Base-by-base conservation (phyloP, 805 yeast genomes). In the Tetrapisispora fleetii region DNA sequence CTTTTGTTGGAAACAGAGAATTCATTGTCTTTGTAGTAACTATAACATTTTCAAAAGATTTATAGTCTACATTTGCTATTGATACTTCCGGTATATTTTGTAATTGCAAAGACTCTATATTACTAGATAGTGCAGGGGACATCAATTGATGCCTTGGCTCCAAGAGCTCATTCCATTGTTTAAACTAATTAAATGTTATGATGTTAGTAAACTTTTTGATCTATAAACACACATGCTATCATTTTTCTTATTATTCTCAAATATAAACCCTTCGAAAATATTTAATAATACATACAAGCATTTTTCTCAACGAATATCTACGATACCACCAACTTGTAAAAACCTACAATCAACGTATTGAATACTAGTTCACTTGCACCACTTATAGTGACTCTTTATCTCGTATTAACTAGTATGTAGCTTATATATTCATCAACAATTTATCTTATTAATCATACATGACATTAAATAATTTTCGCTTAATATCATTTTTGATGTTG, bases 101-200 rank as follows among this genome's bases (percentile, higher is more conserved):
- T 30, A 38, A 24, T 43, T 60, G 62, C 37, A 62, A 46, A 4
- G 64, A 58, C 24, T 55, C 65, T 11, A 52, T 53, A 46, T 60
- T 54, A 3, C 47, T 47, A 1, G 56, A 47, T 11, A 53, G 49
- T n/a, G 53, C 42, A 4, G 65, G 60, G 3, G 57, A 52, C 48
- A 71, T 75, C 38, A 77, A 52, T 18, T 69, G 62, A 59, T 76
- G 80, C 52, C 80, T 72, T 32, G 80, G 78, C 24, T 68, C 65
- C 37, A 65, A 69, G n/a, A 58, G 53, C 17, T 73, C 76, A 48
- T 64, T 62, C 73, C 77, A 71, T 52, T 77, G 80, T 72, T 77
- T 77, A 47, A 77, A 72, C 75, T 71, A 21, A 30, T 18, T 13
- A 19, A 30, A 41, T 28, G 18, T 2, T 2, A 30, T 18, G 30